Base-by-base conservation (phyloP, 2,329 filamentous ascomycete species). In the Pseudogymnoascus verrucosus region DNA sequence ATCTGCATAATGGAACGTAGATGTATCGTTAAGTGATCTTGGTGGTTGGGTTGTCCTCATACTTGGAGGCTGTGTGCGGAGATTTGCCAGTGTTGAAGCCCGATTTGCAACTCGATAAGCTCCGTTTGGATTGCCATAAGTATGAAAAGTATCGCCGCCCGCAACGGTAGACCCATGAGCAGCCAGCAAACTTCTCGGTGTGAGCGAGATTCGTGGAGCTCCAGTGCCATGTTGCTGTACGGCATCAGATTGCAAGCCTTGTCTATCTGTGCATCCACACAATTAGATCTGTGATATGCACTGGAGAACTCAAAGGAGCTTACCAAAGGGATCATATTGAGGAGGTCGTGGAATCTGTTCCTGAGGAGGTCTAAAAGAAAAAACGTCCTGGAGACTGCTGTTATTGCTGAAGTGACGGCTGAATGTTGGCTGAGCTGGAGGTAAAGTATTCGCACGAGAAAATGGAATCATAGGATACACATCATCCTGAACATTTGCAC, bases 1-100 rank as follows among this genome's bases (percentile, higher is more conserved):
- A 12, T 60, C 66, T 16, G 51, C 21, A 57, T 63, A 61, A 21
- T 68, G 67, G 10, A 68, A 67, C 14, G 65, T 26, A 62, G 67
- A 65, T 12, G 34, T 28, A 34, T 62, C 44, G 31, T 62, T 60
- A 12, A 64, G 11, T 26, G 51, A 57, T 10, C 28, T 36, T 57
- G 28, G 16, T 12, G 16, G 11, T 19, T 57, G 51, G 28, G 51
- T 10, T 34, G 12, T 21, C 28, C 51, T 34, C 10, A 40, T 61
- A 26, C 59, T 61, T 26, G 34, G 34, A 26, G 59, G 59, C 12
- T 61, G 59, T 26, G 59, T 61, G 34, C 59, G 14, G 26, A 61
- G 59, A 31, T 61, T 61, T 26, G 59, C 59, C 12, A 61, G 39
- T 40, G 59, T 61, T 11, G 59, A 61, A 42, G 34, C 59, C 6